Evolutionary conservation across 306 rosid genomes (phyloP).

Genomic region (Vigna trinervia): DNA sequence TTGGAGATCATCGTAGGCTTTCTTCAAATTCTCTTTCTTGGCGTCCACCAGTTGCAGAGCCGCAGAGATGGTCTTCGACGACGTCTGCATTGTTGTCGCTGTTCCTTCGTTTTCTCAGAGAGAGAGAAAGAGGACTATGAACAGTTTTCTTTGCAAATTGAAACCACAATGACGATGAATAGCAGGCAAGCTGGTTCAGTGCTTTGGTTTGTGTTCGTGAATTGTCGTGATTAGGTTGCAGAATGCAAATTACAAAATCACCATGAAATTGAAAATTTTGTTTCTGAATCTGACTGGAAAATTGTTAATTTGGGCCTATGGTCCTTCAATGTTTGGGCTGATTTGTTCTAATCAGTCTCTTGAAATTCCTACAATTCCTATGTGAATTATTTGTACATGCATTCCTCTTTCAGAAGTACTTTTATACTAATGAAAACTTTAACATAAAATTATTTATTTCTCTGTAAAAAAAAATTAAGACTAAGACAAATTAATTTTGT

Average conservation of each 20-base stretch:
- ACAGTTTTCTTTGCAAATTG: not conserved
- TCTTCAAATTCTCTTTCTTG: constrained; percentile 66
- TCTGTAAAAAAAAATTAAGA: too few relatives aligned
- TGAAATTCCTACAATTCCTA: too few relatives aligned
- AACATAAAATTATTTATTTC: too few relatives aligned
- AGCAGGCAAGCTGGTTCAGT: too few relatives aligned
- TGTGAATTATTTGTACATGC: too few relatives aligned
- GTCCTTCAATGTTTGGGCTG: not conserved
- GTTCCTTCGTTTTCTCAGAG: not conserved
- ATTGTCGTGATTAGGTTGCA: not conserved
- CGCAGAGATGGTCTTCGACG: constrained; percentile 50
- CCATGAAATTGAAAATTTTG: too few relatives aligned
- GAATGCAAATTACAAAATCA: not conserved
- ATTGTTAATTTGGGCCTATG: not conserved
- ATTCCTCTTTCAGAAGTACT: too few relatives aligned
- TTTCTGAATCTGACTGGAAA: too few relatives aligned
- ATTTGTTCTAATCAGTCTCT: not conserved
- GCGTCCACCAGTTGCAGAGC: constrained; percentile 64
- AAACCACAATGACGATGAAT: too few relatives aligned
- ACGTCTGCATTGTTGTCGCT: constrained; percentile 41
- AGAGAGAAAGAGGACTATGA: not conserved
- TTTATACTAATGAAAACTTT: too few relatives aligned
- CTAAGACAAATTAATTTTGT: too few relatives aligned
- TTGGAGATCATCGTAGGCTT: constrained; percentile 75
- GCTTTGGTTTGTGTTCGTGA: too few relatives aligned